phyloP scores from a whole-genome alignment of 495 filamentous ascomycete genomes.

The Cenococcum geophilum region DNA sequence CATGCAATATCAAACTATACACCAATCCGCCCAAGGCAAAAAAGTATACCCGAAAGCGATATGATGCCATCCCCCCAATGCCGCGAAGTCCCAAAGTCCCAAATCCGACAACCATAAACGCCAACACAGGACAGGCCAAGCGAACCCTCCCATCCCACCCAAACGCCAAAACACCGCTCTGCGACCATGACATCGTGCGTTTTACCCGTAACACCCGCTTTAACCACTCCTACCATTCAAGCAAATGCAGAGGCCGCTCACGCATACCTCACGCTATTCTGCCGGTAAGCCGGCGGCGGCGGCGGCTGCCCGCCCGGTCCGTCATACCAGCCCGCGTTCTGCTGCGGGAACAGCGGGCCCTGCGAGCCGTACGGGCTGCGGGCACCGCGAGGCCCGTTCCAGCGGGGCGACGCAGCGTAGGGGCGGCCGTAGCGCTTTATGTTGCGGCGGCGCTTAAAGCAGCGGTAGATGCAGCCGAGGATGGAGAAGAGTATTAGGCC shows the following conservation, averaged over 20 bases:
- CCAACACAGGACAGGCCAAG: too few relatives aligned
- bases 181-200: too few relatives aligned
- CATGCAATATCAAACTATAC: too few relatives aligned
- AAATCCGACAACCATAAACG: too few relatives aligned
- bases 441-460: conserved; percentile 25
- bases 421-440: conserved; percentile 1
- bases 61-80: too few relatives aligned
- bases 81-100: too few relatives aligned
- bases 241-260: neutral
- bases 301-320: neutral
- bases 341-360: conserved; percentile 5
- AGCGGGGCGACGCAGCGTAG: neutral
- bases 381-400: neutral
- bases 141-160: too few relatives aligned
- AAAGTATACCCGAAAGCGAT: too few relatives aligned
- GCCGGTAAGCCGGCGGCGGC: conserved; percentile 21
- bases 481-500: conserved; percentile 39
- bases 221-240: neutral
- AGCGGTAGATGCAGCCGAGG: conserved; percentile 35
- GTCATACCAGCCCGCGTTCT: neutral
- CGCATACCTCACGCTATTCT: conserved; percentile 2
- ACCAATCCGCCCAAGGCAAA: too few relatives aligned
- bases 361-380: neutral
- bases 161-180: too few relatives aligned
- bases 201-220: too few relatives aligned